Base-by-base conservation (phyloP, 169 alveolate species). In the Plasmodium cynomolgi region DNA sequence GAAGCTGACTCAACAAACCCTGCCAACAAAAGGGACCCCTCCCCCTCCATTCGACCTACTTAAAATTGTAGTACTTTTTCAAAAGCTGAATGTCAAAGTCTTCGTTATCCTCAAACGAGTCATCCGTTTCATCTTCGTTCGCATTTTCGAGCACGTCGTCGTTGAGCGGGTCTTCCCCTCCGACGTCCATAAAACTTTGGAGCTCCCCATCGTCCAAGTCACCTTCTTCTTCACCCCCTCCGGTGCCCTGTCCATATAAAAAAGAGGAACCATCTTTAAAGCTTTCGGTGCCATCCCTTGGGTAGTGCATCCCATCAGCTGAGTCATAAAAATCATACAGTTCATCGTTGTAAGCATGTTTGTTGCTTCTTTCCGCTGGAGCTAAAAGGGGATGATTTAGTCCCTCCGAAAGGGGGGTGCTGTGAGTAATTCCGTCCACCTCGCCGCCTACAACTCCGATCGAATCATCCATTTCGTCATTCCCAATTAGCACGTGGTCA, bases 51-150 rank as follows among this genome's bases (percentile, higher is more conserved):
- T 34, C 17, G 50, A 20, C 37, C 34, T 80, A 90, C 83, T 90
- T 90, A 23, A 80, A 50, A 68, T 90, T 90, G 58, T 58, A 90
- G 73, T 90, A 90, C 73, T 90, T 90, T 62, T 80, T 79, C 72
- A 90, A 90, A 74, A 90, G 94, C 82, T 90, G 91, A 58, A 90
- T 90, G 54, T 90, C 94, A 80, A 90, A 90, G 58, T 90, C 94
- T 79, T 90, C 94, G 11, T 41, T 47, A 81, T 90, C 90, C 7
- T 31, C 73, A 80, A 62, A 90, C 8, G 94, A 79, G 47, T 90
- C 94, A 37, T 90, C 47, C 41, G 26, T 26, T 33, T 90, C 90
- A 68, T 90, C 94, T 41, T 90, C 90, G 6, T 80, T 82, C 33
- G 13, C 44, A 29, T 33, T 90, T 58, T 86, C 93, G 3, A 33